phyloP scores from a whole-genome alignment of 1,139 yeast species.

The Sugiyamaella sp. region DNA sequence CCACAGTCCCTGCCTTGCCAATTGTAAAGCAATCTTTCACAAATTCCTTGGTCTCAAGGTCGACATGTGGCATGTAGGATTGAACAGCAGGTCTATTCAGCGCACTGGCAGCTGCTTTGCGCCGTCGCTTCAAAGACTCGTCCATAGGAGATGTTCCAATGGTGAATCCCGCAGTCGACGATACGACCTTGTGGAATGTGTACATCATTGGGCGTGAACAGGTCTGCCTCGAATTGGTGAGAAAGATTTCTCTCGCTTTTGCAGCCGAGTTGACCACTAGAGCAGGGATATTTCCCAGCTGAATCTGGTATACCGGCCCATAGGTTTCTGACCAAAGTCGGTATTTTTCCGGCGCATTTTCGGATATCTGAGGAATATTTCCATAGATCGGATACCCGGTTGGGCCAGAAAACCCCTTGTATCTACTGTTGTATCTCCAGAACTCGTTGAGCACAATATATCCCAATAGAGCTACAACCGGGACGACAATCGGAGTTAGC shows the following conservation, averaged over 20 bases:
- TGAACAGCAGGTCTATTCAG: constrained; percentile 47
- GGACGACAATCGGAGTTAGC: constrained; percentile 1
- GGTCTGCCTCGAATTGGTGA: constrained; percentile 52
- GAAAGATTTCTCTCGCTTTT: constrained; percentile 58
- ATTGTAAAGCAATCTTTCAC: constrained; percentile 25
- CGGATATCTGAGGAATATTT: constrained; percentile 24
- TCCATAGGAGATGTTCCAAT: constrained; percentile 77
- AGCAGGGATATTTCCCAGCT: constrained; percentile 58
- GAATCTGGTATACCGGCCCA: constrained; percentile 59
- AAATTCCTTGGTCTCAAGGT: constrained; percentile 45
- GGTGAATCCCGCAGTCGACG: constrained; percentile 58
- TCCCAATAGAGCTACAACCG: constrained; percentile 15
- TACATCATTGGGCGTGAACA: constrained; percentile 67
- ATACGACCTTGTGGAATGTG: constrained; percentile 68
- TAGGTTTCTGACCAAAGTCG: constrained; percentile 50
- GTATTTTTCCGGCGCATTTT: constrained; percentile 40
- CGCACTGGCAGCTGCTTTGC: constrained; percentile 57
- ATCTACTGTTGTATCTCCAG: constrained; percentile 23
- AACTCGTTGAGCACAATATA: constrained; percentile 26
- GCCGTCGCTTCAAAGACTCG: constrained; percentile 52
- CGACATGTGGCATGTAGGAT: constrained; percentile 47
- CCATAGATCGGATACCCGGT: constrained; percentile 27
- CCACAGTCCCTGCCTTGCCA: constrained; percentile 34
- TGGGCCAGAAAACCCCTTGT: constrained; percentile 27
- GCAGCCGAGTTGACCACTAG: constrained; percentile 67